Evolutionary conservation across 768 basidiomycete genomes (phyloP), one percentile per base, ranked within the genome.

Genomic region (Kwoniella shandongensis): DNA sequence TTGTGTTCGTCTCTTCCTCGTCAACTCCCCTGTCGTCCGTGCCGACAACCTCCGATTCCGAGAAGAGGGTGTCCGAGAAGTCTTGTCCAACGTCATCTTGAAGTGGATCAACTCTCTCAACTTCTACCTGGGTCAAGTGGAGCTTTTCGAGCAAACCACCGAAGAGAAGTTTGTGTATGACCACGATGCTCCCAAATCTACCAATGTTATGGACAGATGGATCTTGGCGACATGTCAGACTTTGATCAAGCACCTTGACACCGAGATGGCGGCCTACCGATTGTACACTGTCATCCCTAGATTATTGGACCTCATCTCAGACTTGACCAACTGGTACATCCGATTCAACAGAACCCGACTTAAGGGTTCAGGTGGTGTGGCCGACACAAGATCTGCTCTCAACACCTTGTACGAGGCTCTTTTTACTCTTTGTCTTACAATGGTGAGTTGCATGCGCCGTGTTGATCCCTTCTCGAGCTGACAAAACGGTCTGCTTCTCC

Each of bases 21-120:
- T 99, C 63, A 99, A 98, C 79, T 99, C 96, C 13, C 96, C 96
- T 51, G 91, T 98, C 64, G 94, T 98, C 23, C 88, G 96, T 26
- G 96, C 89, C 12, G 96, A 98, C 77, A 97, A 97, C 76, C 83
- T 99, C 41, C 86, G 92, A 51, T 99, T 99, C 87, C 85, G 92
- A 47, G 96, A 99, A 77, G 91, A 94, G 65, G 96, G 96, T 62
- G 96, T 99, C 57, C 88, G 90, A 63, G 94, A 98, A 67, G 92
- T 98, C 65, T 82, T 98, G 64, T 89, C 91, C 40, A 88, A 89
- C n/a, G 96, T 97, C 30, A 86, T 99, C 60, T 82, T 97, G 12
- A 94, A 94, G 4, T 98, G 96, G 92, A 84, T 98, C 74, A 99
- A 98, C 76, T 89, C 93, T 41, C 93, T 93, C 85, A 91, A 94